Evolutionary conservation across 2,329 filamentous ascomycete genomes (phyloP).

Genomic region (Colletotrichum viniferum): DNA sequence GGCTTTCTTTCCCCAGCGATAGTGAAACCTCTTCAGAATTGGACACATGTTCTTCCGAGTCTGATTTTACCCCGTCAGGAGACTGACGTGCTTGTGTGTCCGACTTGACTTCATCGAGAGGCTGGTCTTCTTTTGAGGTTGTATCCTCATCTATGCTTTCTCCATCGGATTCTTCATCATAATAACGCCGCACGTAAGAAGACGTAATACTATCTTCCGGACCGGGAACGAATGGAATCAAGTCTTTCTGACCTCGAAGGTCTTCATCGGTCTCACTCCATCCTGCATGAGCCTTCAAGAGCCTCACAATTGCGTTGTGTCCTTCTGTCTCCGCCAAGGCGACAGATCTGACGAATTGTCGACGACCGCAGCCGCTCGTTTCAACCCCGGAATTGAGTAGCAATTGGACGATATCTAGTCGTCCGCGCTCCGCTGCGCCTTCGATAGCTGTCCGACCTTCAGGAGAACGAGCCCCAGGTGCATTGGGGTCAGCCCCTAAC

Average conservation of each 20-base stretch:
- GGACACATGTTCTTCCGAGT: background rate
- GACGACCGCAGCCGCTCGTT: background rate
- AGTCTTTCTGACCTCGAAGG: background rate
- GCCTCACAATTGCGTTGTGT: background rate
- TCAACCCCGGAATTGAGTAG: background rate
- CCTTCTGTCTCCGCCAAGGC: background rate
- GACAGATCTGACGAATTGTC: background rate
- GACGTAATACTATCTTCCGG: no score
- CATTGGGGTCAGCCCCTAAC: background rate
- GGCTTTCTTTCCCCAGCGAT: background rate
- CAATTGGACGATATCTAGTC: background rate
- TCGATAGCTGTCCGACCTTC: background rate
- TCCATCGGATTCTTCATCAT: background rate
- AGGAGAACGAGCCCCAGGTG: fast-evolving
- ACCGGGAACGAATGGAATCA: no score
- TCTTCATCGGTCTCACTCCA: background rate
- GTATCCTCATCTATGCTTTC: no score
- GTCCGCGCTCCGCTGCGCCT: background rate
- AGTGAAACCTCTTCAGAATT: background rate
- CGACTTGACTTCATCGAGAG: fast-evolving
- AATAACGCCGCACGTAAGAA: background rate
- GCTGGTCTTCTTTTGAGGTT: background rate
- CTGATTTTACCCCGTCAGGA: no score
- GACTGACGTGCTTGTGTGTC: no score
- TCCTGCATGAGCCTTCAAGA: background rate